Conservation (phyloP, 306 rosid genomes). For the Pyrus communis region DNA sequence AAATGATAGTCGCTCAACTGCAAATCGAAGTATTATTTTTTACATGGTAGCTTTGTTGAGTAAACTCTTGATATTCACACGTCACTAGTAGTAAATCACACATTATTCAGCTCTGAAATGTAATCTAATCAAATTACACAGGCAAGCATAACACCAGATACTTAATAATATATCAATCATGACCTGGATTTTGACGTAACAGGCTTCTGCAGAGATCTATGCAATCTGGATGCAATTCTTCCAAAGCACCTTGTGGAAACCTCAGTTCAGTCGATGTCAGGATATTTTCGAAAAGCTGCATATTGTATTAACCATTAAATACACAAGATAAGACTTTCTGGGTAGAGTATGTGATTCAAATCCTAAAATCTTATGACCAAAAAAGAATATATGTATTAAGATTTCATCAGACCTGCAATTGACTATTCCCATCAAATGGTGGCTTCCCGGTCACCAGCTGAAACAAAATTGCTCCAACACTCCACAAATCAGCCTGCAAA, state of each 20-base stretch:
- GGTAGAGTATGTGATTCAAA: neutral
- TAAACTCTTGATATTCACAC: neutral
- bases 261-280: constrained; percentile 55
- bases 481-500: constrained; percentile 96
- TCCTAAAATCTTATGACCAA: neutral
- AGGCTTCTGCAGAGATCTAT: constrained; percentile 91
- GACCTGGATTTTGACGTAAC: constrained; percentile 82
- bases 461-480: constrained; percentile 92
- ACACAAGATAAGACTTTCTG: neutral
- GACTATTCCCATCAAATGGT: constrained; percentile 81
- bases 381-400: neutral
- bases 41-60: constrained; percentile 11
- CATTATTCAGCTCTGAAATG: neutral
- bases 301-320: constrained; percentile 16
- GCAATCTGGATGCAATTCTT: constrained; percentile 63
- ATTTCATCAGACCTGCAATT: constrained; percentile 51
- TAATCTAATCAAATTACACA: constrained; percentile 3
- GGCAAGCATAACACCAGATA: constrained; percentile 1
- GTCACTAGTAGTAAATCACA: neutral
- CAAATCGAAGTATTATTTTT: constrained; percentile 37
- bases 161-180: constrained; percentile 15
- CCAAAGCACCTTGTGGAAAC: constrained; percentile 66
- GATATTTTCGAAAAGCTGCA: constrained; percentile 89
- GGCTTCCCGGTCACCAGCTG: constrained; percentile 84
- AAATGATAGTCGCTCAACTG: constrained; percentile 88